Percentiles rank a stretch among this genome's conserved stretches.
Conservation (phyloP, 768 basidiomycete species). For the Mycena rosella region DNA sequence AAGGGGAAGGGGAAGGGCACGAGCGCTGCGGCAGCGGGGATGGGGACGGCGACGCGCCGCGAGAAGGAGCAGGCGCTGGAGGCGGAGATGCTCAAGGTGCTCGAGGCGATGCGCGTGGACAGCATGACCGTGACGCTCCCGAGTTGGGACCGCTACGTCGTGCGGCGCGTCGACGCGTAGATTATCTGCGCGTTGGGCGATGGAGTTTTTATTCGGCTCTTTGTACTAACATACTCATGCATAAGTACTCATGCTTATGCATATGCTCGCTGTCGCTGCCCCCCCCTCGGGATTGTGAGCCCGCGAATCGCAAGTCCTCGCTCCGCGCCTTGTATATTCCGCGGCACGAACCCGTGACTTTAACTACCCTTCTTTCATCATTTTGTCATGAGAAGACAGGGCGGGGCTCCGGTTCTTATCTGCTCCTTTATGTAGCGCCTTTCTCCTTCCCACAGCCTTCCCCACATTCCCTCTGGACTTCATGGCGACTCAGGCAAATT, state of each 20-base stretch:
- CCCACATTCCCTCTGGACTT: conserved; percentile 9
- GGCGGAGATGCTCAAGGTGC: conserved; percentile 50
- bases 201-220: neutral
- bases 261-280: neutral
- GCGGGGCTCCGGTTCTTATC: conserved; percentile 20
- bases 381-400: conserved; percentile 1
- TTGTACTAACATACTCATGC: conserved; percentile 26
- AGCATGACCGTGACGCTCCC: conserved; percentile 59
- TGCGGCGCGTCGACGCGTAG: conserved; percentile 52
- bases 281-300: neutral
- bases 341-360: conserved; percentile 27
- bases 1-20: conserved; percentile 47
- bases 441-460: conserved; percentile 19
- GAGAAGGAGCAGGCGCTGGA: conserved; percentile 48
- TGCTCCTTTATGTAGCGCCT: too few relatives aligned
- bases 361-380: neutral
- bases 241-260: conserved; percentile 12
- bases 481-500: conserved; percentile 76
- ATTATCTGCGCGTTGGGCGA: neutral
- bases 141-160: conserved; percentile 75
- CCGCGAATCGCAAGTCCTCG: too few relatives aligned
- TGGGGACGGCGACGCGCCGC: conserved; percentile 45
- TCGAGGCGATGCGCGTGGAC: conserved; percentile 32
- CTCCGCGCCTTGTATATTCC: neutral
- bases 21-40: conserved; percentile 40